Percentiles rank a stretch among this genome's conserved stretches.
These are phyloP conservation scores for Thuidium tamariscinum DNA, from an alignment of 225 moss, liverwort and hornwort species.

Conservation along the genomic window DNA sequence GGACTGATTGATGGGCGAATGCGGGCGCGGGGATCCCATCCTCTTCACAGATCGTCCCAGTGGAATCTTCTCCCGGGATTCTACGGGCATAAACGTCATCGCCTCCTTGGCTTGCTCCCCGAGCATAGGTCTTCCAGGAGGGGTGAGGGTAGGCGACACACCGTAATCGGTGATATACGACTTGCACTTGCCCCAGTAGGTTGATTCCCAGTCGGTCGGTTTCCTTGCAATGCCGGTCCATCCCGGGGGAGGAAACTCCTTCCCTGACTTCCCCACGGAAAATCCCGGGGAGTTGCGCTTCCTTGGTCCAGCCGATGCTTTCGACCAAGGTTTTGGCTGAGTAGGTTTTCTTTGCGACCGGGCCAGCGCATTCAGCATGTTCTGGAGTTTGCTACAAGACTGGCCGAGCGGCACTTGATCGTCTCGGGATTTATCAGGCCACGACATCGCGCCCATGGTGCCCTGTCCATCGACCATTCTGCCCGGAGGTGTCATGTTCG, in stretches of 20 bases:
- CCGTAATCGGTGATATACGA: slow-evolving; percentile 45
- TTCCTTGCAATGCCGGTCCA: slow-evolving; percentile 8
- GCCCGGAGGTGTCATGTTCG: slow-evolving; percentile 32
- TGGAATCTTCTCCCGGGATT: slow-evolving; percentile 19
- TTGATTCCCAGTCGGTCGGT: slow-evolving; percentile 17
- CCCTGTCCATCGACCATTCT: slow-evolving; percentile 24
- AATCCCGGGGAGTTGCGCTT: slow-evolving; percentile 33
- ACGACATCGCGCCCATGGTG: slow-evolving; percentile 36
- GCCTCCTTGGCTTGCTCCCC: slow-evolving; percentile 36
- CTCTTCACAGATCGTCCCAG: slow-evolving; percentile 36
- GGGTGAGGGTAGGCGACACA: slow-evolving; percentile 39
- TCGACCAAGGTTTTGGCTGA: background rate
- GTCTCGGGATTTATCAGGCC: slow-evolving; percentile 24
- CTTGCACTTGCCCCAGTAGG: slow-evolving; percentile 53
- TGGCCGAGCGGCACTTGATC: slow-evolving; percentile 45
- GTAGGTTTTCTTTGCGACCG: slow-evolving; percentile 15
- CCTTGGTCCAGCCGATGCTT: background rate
- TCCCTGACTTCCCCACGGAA: slow-evolving; percentile 25
- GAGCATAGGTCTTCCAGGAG: slow-evolving; percentile 31
- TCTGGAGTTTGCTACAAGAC: slow-evolving; percentile 34
- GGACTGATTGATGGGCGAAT: slow-evolving; percentile 21
- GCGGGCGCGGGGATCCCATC: slow-evolving; percentile 19
- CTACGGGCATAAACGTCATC: slow-evolving; percentile 22
- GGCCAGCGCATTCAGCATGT: slow-evolving; percentile 29
- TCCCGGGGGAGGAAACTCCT: slow-evolving; percentile 35